Base-by-base conservation (phyloP, 352 stramenopile species). In the Pythium volutum region DNA sequence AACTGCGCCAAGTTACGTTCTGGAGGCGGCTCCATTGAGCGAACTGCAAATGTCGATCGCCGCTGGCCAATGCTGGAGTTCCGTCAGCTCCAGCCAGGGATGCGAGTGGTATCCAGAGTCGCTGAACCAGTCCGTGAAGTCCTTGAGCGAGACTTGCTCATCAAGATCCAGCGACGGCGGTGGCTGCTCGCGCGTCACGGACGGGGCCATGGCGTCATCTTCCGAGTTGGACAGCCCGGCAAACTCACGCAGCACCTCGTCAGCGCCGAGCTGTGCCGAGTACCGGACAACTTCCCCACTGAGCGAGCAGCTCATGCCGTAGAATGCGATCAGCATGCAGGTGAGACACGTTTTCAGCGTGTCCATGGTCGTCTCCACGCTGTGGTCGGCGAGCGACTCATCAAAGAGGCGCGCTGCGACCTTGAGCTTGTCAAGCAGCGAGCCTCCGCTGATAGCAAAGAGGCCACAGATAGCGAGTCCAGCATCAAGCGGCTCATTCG, bases 271-370 rank as follows among this genome's bases (percentile, higher is more conserved):
- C 22, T 91, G 74, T 0, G 84, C 81, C 0, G 82, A 94, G 45
- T 81, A 87, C 2, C 84, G 82, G 3, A 84, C 80, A 15, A 92
- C 59, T 20, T 94, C 84, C 2, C 78, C 76, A 33, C 79, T 89
- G 12, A 90, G 55, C 9, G 82, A 92, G 57, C 77, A 89, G 38
- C 81, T 92, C 69, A 94, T 89, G 27, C 79, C 84, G 64, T 92
- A 94, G 49, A 94, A 90, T 12, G 79, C 75, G 73, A 94, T 92
- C 22, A 94, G 67, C 59, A 90, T 91, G 54, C 77, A 84, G 68
- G 76, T 89, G 23, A 94, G 71, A 52, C 64, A 78, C 9, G 71
- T 75, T 67, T 79, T 84, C 47, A 93, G 75, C 2, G 70, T 89
- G 53, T 85, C 76, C 16, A 90, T 56, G 26, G 71, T 70, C 6